Percentiles rank a stretch among this genome's conserved stretches.
Evolutionary conservation across 1,284 basidiomycete species (phyloP).

Genomic region (Wallemia hederae): DNA sequence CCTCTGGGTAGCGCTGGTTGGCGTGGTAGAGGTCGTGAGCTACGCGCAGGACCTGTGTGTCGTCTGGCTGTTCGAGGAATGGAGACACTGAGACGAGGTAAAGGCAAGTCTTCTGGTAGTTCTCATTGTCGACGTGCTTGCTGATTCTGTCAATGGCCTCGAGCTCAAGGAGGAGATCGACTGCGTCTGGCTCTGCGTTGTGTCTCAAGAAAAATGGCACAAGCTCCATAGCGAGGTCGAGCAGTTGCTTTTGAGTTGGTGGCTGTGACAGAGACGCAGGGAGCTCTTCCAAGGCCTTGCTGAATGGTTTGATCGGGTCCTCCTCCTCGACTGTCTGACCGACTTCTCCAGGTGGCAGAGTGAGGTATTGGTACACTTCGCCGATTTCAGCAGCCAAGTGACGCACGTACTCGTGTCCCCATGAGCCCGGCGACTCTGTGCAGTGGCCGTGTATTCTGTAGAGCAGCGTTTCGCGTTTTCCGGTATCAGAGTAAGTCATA

Average conservation of each 20-base stretch:
- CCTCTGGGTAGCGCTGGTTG: conserved; percentile 69
- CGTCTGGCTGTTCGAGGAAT: conserved; percentile 76
- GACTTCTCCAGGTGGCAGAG: conserved; percentile 7
- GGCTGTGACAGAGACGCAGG: conserved; percentile 22
- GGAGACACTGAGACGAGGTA: conserved; percentile 55
- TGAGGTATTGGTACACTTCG: conserved; percentile 50
- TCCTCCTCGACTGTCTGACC: conserved; percentile 7
- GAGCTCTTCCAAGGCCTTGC: conserved; percentile 7
- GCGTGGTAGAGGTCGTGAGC: conserved; percentile 73
- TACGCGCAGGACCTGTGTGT: conserved; percentile 61
- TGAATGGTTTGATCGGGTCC: conserved; percentile 5
- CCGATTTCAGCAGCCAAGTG: conserved; percentile 90
- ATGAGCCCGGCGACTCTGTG: conserved; percentile 63
- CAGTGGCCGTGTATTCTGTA: conserved; percentile 64
- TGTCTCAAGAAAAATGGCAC: conserved; percentile 74
- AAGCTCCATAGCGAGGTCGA: conserved; percentile 50
- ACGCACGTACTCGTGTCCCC: conserved; percentile 97
- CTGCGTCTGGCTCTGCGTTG: conserved; percentile 94
- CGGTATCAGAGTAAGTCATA: conserved; percentile 98
- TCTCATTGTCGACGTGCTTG: conserved; percentile 51
- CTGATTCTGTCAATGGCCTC: conserved; percentile 62
- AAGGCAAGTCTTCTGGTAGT: conserved; percentile 71
- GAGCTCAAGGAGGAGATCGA: conserved; percentile 78
- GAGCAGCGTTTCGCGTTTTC: conserved; percentile 73
- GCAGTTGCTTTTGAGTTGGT: conserved; percentile 28